Conservation (phyloP, 208 protist species). For the Blechomonas ayalai region DNA sequence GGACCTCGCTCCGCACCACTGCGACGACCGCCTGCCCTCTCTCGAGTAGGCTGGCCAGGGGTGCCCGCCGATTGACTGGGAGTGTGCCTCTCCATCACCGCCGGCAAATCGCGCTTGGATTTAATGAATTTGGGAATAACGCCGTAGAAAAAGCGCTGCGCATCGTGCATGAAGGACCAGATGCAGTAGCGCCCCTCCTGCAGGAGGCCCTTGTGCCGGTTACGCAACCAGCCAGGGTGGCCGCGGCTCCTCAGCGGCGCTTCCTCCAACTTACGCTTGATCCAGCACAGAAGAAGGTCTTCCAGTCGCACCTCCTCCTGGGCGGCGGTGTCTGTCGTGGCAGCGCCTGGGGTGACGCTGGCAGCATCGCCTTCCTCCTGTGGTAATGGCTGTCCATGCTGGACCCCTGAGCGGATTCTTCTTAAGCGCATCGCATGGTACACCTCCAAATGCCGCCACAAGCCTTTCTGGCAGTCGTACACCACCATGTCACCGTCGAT, state of each 20-base stretch:
- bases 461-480: constrained; percentile 26
- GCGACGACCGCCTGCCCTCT: no score
- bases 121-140: constrained; percentile 57
- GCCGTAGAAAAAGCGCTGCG: constrained; percentile 43
- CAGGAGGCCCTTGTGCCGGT: constrained; percentile 23
- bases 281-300: constrained; percentile 42
- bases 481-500: constrained; percentile 43
- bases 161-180: constrained; percentile 51
- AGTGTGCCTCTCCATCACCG: no score
- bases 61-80: no score
- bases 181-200: constrained; percentile 61
- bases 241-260: constrained; percentile 21
- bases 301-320: constrained; percentile 25
- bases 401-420: not conserved
- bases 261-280: constrained; percentile 32
- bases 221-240: constrained; percentile 42
- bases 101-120: no score
- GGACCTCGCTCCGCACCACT: no score
- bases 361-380: not conserved
- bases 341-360: not conserved
- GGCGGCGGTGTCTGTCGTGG: constrained; percentile 5
- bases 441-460: constrained; percentile 33
- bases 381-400: not conserved
- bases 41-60: no score
- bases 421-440: constrained; percentile 11